Evolutionary conservation across 2,329 filamentous ascomycete genomes (phyloP).

Genomic region (Cryphonectria japonica): DNA sequence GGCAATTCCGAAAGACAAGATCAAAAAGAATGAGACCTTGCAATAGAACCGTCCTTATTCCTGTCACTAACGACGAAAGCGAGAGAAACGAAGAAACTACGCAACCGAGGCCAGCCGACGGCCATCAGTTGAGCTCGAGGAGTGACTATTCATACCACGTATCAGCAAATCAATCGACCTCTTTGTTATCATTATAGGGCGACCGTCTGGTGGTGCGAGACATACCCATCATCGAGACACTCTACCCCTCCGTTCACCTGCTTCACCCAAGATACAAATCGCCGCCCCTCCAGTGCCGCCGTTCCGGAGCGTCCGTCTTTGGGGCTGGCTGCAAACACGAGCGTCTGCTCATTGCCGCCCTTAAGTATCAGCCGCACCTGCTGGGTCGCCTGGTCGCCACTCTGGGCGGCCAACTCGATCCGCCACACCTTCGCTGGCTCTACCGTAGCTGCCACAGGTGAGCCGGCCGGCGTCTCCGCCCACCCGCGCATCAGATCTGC

Average conservation of each 20-base stretch:
- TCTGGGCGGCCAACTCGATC: slow-evolving; percentile 15
- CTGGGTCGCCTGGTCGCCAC: slow-evolving; percentile 7
- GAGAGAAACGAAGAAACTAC: background rate
- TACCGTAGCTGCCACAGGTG: slow-evolving; percentile 13
- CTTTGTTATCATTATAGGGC: background rate
- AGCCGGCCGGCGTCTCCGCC: slow-evolving; percentile 15
- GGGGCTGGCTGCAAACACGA: slow-evolving; percentile 25
- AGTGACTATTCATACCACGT: slow-evolving; percentile 10
- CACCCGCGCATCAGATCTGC: slow-evolving; percentile 20
- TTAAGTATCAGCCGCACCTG: slow-evolving; percentile 21
- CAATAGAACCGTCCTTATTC: too few relatives aligned
- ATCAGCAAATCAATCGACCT: background rate
- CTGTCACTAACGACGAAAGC: background rate
- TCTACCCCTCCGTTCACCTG: slow-evolving; percentile 22
- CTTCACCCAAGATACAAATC: slow-evolving; percentile 23
- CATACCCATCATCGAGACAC: slow-evolving; percentile 3
- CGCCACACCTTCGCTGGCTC: slow-evolving; percentile 23
- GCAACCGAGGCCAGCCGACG: slow-evolving; percentile 11
- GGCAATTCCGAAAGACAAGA: background rate
- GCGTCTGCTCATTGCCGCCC: slow-evolving; percentile 20
- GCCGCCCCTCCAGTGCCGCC: slow-evolving; percentile 24
- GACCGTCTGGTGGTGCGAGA: background rate
- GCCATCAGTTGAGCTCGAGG: slow-evolving; percentile 2
- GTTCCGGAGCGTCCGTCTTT: slow-evolving; percentile 10
- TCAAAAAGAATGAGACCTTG: background rate